Percentiles rank a stretch among this genome's conserved stretches.
Evolutionary conservation across 305 asterid species (phyloP).

Genomic region (Solanum aculeatissimum): DNA sequence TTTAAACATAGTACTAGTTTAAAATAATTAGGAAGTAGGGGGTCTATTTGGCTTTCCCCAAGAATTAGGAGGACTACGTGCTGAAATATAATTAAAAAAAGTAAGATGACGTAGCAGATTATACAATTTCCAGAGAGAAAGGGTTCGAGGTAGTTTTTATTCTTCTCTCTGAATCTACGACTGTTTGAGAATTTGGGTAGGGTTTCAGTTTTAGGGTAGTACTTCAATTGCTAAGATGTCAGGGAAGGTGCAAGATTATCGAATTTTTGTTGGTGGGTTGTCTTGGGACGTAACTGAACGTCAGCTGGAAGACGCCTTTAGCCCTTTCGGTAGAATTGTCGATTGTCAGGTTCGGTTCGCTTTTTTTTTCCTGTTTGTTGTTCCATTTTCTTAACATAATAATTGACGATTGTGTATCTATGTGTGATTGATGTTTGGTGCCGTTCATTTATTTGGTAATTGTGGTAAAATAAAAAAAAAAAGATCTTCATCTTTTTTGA

Average conservation of each 20-base stretch:
- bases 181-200: neutral
- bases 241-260: constrained; percentile 64
- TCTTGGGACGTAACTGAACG: constrained; percentile 79
- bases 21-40: neutral
- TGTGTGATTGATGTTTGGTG: neutral
- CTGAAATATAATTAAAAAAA: neutral
- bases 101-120: neutral
- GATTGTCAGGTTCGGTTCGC: constrained; percentile 59
- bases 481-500: neutral
- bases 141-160: neutral
- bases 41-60: neutral
- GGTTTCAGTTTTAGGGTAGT: neutral
- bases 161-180: neutral
- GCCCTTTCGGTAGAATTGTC: constrained; percentile 75
- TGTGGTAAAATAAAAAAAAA: neutral
- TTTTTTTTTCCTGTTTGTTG: neutral
- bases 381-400: neutral
- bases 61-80: neutral
- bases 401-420: too few relatives aligned
- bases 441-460: neutral
- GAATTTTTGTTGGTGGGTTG: constrained; percentile 84
- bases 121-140: neutral
- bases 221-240: constrained; percentile 30
- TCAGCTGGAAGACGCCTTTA: constrained; percentile 80
- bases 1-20: too few relatives aligned